Evolutionary conservation across 768 basidiomycete species (phyloP).

Genomic region (Mycena rosella): DNA sequence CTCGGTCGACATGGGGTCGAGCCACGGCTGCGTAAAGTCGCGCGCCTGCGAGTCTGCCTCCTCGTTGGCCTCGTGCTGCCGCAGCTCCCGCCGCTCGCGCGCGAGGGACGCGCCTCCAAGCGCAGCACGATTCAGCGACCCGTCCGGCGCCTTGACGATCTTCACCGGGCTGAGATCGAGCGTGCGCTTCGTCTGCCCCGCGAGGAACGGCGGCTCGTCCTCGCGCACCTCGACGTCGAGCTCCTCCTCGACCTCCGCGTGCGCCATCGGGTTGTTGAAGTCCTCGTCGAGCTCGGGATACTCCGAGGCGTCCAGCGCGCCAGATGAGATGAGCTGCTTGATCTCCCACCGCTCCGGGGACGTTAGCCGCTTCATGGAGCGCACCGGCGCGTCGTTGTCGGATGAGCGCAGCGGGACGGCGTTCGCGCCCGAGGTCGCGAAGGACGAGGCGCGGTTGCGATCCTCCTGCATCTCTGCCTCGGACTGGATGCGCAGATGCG

Average conservation of each 20-base stretch:
- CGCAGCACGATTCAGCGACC: constrained; percentile 95
- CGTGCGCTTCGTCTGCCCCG: constrained; percentile 96
- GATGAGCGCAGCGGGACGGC: constrained; percentile 79
- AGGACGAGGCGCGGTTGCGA: constrained; percentile 67
- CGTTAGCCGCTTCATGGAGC: constrained; percentile 90
- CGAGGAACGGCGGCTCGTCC: constrained; percentile 95
- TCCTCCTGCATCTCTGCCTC: constrained; percentile 95
- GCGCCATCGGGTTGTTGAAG: constrained; percentile 78
- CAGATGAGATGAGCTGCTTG: constrained; percentile 97
- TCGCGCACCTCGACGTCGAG: constrained; percentile 97
- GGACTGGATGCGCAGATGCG: constrained; percentile 93
- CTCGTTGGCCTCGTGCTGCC: constrained; percentile 95
- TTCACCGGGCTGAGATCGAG: constrained; percentile 97
- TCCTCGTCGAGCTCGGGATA: constrained; percentile 95
- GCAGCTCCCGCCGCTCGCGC: constrained; percentile 93
- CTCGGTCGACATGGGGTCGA: constrained; percentile 96
- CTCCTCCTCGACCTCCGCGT: constrained; percentile 94
- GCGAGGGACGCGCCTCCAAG: constrained; percentile 93
- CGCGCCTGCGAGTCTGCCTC: constrained; percentile 93
- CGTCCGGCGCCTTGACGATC: constrained; percentile 98
- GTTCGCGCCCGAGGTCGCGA: constrained; percentile 86
- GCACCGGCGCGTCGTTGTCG: constrained; percentile 65
- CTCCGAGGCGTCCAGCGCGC: constrained; percentile 91
- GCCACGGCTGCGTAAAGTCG: constrained; percentile 96
- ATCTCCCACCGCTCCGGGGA: constrained; percentile 99